Conservation (phyloP, 176 grass and related monocot genomes). For the Oryza meyeriana region DNA sequence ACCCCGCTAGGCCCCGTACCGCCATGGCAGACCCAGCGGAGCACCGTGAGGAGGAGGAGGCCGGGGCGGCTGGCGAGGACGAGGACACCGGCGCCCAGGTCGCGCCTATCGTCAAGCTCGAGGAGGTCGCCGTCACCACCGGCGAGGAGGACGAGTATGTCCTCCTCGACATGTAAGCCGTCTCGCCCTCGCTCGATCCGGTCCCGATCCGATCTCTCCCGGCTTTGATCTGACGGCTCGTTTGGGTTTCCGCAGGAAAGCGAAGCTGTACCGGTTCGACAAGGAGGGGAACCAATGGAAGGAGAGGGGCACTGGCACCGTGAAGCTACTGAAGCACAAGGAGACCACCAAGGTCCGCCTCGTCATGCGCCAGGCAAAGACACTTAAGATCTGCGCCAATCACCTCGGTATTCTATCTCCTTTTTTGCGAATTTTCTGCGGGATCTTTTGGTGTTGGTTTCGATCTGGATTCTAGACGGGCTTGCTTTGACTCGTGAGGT, state of each 20-base stretch:
- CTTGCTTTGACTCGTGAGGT: background rate
- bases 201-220: constrained; percentile 36
- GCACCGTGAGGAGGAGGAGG: constrained; percentile 47
- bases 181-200: background rate
- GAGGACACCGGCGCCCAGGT: constrained; percentile 90
- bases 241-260: constrained; percentile 44
- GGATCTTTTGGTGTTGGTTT: constrained; percentile 11
- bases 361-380: constrained; percentile 89
- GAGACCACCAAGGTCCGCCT: constrained; percentile 69
- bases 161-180: constrained; percentile 64
- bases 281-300: constrained; percentile 83
- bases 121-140: constrained; percentile 83
- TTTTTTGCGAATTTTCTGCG: background rate
- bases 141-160: constrained; percentile 84
- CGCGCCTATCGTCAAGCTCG: constrained; percentile 72
- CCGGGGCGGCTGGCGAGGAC: constrained; percentile 61
- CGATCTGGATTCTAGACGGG: background rate
- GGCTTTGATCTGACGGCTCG: constrained; percentile 34
- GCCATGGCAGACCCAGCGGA: constrained; percentile 56
- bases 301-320: constrained; percentile 64
- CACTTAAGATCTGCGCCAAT: constrained; percentile 90
- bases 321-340: constrained; percentile 82
- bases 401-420: constrained; percentile 48
- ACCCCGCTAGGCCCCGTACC: background rate
- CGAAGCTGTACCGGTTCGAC: constrained; percentile 75